A percentile compares a stretch with the other conserved stretches of the same genome.
Conservation (phyloP, 2,329 filamentous ascomycete species). For the Colletotrichum phormii region DNA sequence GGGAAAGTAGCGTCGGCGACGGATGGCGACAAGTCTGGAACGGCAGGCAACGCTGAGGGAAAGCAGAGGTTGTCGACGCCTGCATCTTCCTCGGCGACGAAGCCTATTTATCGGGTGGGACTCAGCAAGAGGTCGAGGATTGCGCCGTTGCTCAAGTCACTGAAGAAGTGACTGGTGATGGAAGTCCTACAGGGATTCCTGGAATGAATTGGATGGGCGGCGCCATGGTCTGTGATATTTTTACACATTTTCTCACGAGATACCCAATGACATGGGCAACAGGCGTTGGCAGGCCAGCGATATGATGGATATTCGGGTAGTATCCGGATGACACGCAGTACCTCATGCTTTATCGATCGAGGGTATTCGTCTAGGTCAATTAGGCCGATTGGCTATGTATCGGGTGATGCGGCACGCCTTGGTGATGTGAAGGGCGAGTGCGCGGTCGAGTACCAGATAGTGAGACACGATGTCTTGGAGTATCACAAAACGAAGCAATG, state of each 20-base stretch:
- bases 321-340: background rate
- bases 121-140: constrained; percentile 63
- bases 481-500: background rate
- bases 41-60: constrained; percentile 23
- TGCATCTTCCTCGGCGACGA: constrained; percentile 41
- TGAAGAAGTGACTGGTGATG: constrained; percentile 50
- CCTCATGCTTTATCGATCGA: background rate
- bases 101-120: constrained; percentile 61
- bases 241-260: background rate
- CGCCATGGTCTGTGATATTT: background rate
- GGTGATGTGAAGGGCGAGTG: background rate
- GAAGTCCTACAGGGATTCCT: background rate
- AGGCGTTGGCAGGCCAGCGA: background rate
- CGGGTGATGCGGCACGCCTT: background rate
- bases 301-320: background rate
- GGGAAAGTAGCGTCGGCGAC: no score
- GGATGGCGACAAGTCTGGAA: constrained; percentile 31
- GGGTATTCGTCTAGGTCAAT: background rate
- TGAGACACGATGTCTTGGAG: background rate
- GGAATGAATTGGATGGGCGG: background rate
- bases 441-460: background rate
- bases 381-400: background rate
- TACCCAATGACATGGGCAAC: background rate
- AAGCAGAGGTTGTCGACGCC: constrained; percentile 28
- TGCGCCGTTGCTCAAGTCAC: constrained; percentile 61